Evolutionary conservation across 305 asterid species (phyloP).

Genomic region (Fraxinus sp.): DNA sequence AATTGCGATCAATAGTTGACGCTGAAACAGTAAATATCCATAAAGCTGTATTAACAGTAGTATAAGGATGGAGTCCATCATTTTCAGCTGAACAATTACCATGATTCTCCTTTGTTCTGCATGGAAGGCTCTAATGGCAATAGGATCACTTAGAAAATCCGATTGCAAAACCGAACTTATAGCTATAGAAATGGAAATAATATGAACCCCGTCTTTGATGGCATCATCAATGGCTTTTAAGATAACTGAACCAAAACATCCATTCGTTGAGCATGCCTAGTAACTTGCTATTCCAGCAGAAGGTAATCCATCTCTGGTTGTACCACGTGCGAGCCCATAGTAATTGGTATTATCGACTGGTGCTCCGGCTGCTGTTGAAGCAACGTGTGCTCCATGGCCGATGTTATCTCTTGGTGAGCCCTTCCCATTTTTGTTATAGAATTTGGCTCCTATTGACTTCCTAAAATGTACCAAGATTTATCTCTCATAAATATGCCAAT

Average conservation of each 20-base stretch:
- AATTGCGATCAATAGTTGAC: slow-evolving; percentile 57
- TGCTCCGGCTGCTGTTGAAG: too few relatives aligned
- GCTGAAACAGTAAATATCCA: slow-evolving; percentile 79
- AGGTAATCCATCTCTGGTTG: too few relatives aligned
- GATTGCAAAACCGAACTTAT: slow-evolving; percentile 43
- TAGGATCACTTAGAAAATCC: slow-evolving; percentile 56
- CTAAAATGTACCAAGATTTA: too few relatives aligned
- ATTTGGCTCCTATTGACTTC: too few relatives aligned
- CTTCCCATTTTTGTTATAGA: too few relatives aligned
- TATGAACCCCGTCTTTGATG: slow-evolving; percentile 66
- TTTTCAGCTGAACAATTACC: slow-evolving; percentile 73
- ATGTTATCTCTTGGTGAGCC: too few relatives aligned
- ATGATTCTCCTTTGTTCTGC: slow-evolving; percentile 54
- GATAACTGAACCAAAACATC: slow-evolving; percentile 50
- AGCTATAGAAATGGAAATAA: slow-evolving; percentile 68
- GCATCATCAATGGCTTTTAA: slow-evolving; percentile 76
- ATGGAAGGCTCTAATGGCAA: slow-evolving; percentile 81
- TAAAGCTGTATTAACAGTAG: slow-evolving; percentile 66
- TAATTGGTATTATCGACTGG: too few relatives aligned
- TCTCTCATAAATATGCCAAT: too few relatives aligned
- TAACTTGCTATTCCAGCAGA: too few relatives aligned
- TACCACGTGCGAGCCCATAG: too few relatives aligned
- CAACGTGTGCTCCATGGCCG: too few relatives aligned
- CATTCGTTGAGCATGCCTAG: slow-evolving; percentile 20
- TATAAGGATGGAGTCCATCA: slow-evolving; percentile 61